Evolutionary conservation across 2,329 filamentous ascomycete species (phyloP).

Genomic region (Colletotrichum gigasporum): DNA sequence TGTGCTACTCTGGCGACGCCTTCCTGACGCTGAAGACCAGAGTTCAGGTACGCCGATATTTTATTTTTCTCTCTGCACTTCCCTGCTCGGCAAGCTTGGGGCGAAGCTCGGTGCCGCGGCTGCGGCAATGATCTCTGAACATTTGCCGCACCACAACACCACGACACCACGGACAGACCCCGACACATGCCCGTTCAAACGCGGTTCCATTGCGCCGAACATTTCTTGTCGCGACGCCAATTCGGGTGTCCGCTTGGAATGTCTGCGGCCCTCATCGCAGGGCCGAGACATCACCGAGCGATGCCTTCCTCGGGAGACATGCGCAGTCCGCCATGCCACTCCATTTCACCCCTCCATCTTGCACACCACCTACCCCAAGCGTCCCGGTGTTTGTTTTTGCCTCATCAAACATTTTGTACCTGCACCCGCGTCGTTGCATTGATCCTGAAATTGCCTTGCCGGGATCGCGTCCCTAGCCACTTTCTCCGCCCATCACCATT

Average conservation of each 20-base stretch:
- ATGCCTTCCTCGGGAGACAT: not conserved
- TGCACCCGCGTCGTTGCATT: slow-evolving; percentile 41
- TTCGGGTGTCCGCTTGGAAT: slow-evolving; percentile 21
- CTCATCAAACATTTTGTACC: slow-evolving; percentile 24
- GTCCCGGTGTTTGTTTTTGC: slow-evolving; percentile 29
- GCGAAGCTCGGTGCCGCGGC: slow-evolving; percentile 8
- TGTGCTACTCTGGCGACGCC: slow-evolving; percentile 96
- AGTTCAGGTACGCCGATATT: slow-evolving; percentile 74
- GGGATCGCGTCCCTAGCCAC: slow-evolving; percentile 41
- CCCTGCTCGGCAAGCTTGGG: slow-evolving; percentile 10
- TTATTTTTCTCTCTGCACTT: slow-evolving; percentile 20
- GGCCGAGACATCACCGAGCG: slow-evolving; percentile 18
- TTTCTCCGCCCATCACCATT: slow-evolving; percentile 36
- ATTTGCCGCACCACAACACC: not conserved
- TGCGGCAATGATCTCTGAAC: slow-evolving; percentile 4
- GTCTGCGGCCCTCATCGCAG: not conserved
- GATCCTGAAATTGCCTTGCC: slow-evolving; percentile 44
- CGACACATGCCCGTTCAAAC: not conserved
- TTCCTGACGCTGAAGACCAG: slow-evolving; percentile 94
- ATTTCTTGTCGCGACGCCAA: not conserved
- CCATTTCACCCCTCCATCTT: not conserved
- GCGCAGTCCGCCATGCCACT: not conserved
- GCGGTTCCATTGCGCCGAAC: not conserved
- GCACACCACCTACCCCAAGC: not conserved
- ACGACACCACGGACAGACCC: not conserved